phyloP scores from a whole-genome alignment of 139 green algal genomes.

The Desmodesmus armatus region DNA sequence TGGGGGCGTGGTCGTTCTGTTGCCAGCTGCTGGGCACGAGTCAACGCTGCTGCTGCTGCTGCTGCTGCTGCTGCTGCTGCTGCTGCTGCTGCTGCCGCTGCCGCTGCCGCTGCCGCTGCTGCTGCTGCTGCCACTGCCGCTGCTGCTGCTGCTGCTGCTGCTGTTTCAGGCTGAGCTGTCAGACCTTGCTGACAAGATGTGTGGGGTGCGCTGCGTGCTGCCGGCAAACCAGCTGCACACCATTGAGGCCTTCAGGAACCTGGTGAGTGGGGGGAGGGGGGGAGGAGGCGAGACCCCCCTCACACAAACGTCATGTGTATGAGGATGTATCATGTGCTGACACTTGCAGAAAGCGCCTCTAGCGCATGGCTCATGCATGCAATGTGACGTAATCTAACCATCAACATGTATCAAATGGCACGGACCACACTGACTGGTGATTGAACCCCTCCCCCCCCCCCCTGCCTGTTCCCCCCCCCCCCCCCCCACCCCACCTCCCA shows the following conservation, averaged over 20 bases:
- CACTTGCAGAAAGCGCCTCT: neutral
- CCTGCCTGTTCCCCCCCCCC: too few relatives aligned
- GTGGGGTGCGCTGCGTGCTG: neutral
- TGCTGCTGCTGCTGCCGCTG: neutral
- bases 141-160: too few relatives aligned
- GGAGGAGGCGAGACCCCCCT: too few relatives aligned
- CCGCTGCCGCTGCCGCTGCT: too few relatives aligned
- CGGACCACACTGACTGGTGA: neutral
- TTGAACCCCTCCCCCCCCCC: neutral
- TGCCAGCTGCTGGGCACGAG: too few relatives aligned
- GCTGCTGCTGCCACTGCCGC: too few relatives aligned
- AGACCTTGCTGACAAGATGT: neutral
- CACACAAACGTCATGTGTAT: neutral
- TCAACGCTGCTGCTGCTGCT: neutral
- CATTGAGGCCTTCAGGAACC: conserved; percentile 22
- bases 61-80: neutral
- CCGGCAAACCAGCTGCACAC: conserved; percentile 24
- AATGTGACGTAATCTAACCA: neutral
- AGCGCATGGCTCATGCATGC: neutral
- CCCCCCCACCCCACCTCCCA: too few relatives aligned
- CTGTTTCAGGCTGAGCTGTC: conserved; percentile 11
- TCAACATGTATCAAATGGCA: neutral
- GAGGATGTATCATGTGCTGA: neutral
- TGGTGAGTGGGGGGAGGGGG: conserved; percentile 35
- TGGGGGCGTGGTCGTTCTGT: too few relatives aligned